Percentiles rank a stretch among this genome's conserved stretches.
These are phyloP conservation scores for Chlamydomonas applanata DNA, from an alignment of 139 green algal species.

Conservation along the genomic window DNA sequence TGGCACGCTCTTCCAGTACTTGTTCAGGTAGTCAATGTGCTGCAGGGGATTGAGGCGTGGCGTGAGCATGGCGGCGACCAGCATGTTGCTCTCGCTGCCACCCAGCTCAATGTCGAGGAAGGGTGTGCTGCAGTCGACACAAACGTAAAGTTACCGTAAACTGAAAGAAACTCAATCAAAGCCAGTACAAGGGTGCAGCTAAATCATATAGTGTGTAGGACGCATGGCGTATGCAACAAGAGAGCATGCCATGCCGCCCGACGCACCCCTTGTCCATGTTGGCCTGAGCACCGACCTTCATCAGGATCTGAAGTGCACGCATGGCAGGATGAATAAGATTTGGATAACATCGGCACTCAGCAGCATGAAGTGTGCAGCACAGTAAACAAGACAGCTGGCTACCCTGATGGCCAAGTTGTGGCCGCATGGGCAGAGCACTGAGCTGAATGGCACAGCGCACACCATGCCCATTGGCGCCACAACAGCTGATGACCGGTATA, in stretches of 20 bases:
- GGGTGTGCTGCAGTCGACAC: not conserved
- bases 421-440: too few species aligned
- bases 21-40: not conserved
- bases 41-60: not conserved
- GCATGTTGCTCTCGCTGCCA: slow-evolving; percentile 1
- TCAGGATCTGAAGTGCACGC: too few species aligned
- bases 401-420: too few species aligned
- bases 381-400: not conserved
- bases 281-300: too few species aligned
- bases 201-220: not conserved
- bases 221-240: not conserved
- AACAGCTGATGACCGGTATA: too few species aligned
- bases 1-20: slow-evolving; percentile 2
- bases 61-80: not conserved
- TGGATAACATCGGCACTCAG: not conserved
- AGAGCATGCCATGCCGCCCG: too few species aligned
- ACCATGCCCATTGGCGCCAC: too few species aligned
- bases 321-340: not conserved
- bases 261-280: slow-evolving; percentile 8
- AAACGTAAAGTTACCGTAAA: too few species aligned
- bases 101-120: slow-evolving; percentile 8
- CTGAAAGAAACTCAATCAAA: too few species aligned
- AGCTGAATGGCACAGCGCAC: too few species aligned
- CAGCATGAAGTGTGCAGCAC: not conserved
- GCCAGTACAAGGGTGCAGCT: not conserved